Percentiles rank a stretch among this genome's conserved stretches.
These are phyloP conservation scores for Pseudogymnoascus sp. DNA, from an alignment of 2,329 filamentous ascomycete genomes.

Conservation along the genomic window DNA sequence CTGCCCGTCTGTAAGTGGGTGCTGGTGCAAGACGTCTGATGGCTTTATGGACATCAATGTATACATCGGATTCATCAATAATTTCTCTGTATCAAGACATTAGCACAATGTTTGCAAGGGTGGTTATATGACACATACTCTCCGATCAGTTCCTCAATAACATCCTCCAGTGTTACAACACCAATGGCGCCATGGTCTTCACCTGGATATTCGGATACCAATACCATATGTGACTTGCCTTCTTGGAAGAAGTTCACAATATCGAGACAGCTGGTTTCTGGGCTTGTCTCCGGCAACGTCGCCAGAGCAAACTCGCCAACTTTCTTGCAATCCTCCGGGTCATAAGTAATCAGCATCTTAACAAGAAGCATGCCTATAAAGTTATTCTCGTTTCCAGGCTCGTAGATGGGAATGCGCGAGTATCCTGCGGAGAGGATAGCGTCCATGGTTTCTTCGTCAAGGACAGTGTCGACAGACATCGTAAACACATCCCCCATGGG, in stretches of 20 bases:
- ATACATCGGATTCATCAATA: conserved; percentile 97
- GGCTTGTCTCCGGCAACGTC: conserved; percentile 87
- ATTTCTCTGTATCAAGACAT: conserved; percentile 63
- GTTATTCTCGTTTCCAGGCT: conserved; percentile 72
- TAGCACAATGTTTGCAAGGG: conserved; percentile 11
- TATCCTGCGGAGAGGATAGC: conserved; percentile 88
- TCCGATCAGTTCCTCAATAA: conserved; percentile 97
- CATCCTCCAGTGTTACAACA: conserved; percentile 92
- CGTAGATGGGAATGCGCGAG: conserved; percentile 90
- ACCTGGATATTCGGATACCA: conserved; percentile 85
- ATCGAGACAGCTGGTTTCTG: conserved; percentile 92
- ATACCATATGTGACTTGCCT: conserved; percentile 96
- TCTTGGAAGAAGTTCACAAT: conserved; percentile 99
- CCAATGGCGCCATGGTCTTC: conserved; percentile 84
- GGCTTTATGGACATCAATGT: conserved; percentile 95
- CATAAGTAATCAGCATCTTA: conserved; percentile 98
- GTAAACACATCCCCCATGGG: conserved; percentile 97
- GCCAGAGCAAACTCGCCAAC: conserved; percentile 89
- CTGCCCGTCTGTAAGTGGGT: conserved; percentile 11
- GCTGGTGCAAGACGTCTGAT: conserved; percentile 83
- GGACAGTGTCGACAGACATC: conserved; percentile 86
- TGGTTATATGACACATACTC: conserved; percentile 54
- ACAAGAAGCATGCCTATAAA: conserved; percentile 97
- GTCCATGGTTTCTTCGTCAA: conserved; percentile 94
- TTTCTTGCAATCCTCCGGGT: conserved; percentile 81